Evolutionary conservation across 2,329 filamentous ascomycete species (phyloP).

Genomic region (Teratosphaeria destructans): DNA sequence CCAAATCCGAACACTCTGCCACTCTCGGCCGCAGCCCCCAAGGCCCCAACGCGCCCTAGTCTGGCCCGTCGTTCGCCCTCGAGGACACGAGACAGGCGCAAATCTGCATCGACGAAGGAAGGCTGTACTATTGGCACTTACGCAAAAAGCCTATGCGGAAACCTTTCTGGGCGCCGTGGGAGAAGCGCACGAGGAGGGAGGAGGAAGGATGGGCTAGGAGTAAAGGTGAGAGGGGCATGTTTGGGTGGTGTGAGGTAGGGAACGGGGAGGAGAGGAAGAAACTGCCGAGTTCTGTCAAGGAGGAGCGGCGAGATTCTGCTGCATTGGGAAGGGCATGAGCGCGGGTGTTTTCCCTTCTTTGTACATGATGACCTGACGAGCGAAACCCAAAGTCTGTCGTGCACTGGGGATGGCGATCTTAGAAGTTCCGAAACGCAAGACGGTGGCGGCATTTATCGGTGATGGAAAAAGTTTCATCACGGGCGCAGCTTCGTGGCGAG

Average conservation of each 20-base stretch:
- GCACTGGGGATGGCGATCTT: neutral
- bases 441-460: neutral
- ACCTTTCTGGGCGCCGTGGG: neutral
- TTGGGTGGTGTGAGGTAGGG: neutral
- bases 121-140: neutral
- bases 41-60: neutral
- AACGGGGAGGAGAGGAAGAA: neutral
- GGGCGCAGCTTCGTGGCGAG: too few relatives aligned
- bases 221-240: neutral
- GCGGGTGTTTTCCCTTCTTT: neutral
- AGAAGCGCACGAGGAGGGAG: neutral
- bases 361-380: neutral
- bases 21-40: neutral
- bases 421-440: neutral
- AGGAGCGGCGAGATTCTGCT: neutral
- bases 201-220: neutral
- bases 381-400: neutral
- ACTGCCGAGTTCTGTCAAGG: neutral
- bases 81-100: neutral
- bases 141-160: neutral
- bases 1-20: neutral
- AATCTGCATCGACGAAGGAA: neutral
- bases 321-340: neutral
- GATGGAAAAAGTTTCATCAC: neutral
- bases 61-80: neutral